Conservation (phyloP, 495 filamentous ascomycete species). For the Neurospora sp. region DNA sequence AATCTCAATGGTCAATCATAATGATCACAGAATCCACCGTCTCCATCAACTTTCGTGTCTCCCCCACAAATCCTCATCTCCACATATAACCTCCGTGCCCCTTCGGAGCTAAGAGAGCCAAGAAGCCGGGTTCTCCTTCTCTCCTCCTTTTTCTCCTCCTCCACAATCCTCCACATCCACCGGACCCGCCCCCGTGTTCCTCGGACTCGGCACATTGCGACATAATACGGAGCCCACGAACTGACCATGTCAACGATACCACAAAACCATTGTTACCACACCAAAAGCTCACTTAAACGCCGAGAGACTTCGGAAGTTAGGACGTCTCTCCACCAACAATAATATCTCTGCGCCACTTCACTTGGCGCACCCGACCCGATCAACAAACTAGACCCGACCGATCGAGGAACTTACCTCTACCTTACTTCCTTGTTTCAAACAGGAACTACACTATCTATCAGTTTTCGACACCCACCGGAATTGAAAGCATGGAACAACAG, state of each 20-base stretch:
- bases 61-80: slow-evolving; percentile 24
- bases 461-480: not conserved
- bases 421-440: not conserved
- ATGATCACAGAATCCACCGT: not conserved
- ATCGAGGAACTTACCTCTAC: not conserved
- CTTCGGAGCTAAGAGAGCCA: slow-evolving; percentile 18
- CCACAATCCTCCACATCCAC: slow-evolving; percentile 1
- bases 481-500: not conserved
- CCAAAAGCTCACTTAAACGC: not conserved
- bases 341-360: not conserved
- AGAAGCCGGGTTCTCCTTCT: not conserved
- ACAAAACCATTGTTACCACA: not conserved
- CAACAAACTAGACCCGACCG: not conserved
- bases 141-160: slow-evolving; percentile 2
- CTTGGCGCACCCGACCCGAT: not conserved
- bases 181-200: slow-evolving; percentile 1
- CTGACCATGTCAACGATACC: not conserved
- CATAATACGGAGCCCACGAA: not conserved
- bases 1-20: not conserved
- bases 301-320: not conserved
- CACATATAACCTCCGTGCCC: slow-evolving; percentile 10
- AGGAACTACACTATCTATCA: not conserved
- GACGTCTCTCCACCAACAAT: not conserved
- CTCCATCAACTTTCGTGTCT: slow-evolving; percentile 6
- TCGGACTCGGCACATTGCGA: not conserved